Base-by-base conservation (phyloP, 371 early-diverging fungal species). In the Mucor irregularis region DNA sequence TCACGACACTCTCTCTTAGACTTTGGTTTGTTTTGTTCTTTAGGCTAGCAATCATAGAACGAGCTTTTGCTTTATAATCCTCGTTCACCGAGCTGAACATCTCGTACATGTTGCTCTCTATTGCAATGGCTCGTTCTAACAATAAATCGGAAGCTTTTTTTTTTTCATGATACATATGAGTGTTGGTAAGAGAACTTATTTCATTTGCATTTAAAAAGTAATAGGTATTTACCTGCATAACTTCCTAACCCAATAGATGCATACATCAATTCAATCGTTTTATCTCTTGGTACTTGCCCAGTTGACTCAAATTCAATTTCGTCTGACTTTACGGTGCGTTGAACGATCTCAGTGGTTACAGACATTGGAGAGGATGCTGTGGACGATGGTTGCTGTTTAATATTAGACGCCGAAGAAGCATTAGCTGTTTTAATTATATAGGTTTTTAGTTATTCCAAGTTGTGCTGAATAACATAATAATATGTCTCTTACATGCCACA, bases 241-340 rank as follows among this genome's bases (percentile, higher is more conserved):
- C 87, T 84, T 40, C 86, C 91, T 3, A 79, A 66, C 2, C 84
- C 91, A 40, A 97, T 69, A 0, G 94, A 88, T 54, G 82, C 70
- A 62, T 95, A 94, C 51, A 96, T 67, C 64, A 97, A 71, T 49
- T 92, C 93, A 50, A 88, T 81, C 40, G 89, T 88, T 52, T 87
- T 91, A 58, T 94, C 91, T 16, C 98, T 84, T 24, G 82, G 74
- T 19, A 68, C 70, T 49, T 85, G 88, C n/a, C 89, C 88, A 6
- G 89, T 80, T 0, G 82, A 58, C 40, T 61, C 66, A 25, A 80
- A 61, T n/a, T 61, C 69, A 14, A 90, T 62, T 8, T 79, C 83
- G 57, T 91, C 93, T 11, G 75, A 42, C 35, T 78, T 75, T 17
- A 84, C 52, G 6, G 80, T 86, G 2, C 92, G 71, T 3, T 0